Base-by-base conservation (phyloP, 495 filamentous ascomycete species). In the Peziza echinospora region DNA sequence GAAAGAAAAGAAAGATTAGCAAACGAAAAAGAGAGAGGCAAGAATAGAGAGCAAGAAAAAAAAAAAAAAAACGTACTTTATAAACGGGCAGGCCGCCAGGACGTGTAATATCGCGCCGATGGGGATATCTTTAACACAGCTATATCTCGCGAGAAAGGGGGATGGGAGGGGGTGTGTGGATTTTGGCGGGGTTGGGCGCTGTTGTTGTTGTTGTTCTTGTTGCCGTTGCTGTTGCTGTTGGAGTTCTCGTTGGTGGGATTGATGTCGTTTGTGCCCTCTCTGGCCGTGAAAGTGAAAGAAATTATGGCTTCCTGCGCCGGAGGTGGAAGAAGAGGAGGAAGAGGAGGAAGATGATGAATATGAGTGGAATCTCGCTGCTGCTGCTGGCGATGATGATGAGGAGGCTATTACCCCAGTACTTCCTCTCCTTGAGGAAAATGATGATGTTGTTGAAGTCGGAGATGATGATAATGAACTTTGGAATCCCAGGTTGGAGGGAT, bases 91-190 rank as follows among this genome's bases (percentile, higher is more conserved):
- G 5, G 57, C 54, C 25, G 47, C 49, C 24, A 62, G 51, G 1
- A 62, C 49, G 40, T 58, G 56, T 22, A 51, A 49, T 7, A 62
- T 17, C 10, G 49, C 53, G 5, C 60, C 60, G 25, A 58, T 54
- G 2, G 59, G 59, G 9, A 62, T 46, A 43, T 62, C 59, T 19
- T 59, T 49, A 7, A 48, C 51, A 5, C 44, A 40, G 3, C 49
- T 49, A 41, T 54, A 62, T 28, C 48, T 42, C n/a, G 54, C 49
- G 8, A 62, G 45, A 34, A 60, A 53, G 9, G 57, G 54, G 10
- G 52, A 58, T 11, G 59, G 59, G 13, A 49, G 54, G 11, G 54
- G 54, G 5, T 56, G 54, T 5, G 19, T 46, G 5, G 5, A 16
- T 11, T 39, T 52, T 41, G 41, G 9, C 21, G 19, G 0, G 30